Evolutionary conservation across 208 protist species (phyloP).

Genomic region (Acanthamoeba polyphaga): DNA sequence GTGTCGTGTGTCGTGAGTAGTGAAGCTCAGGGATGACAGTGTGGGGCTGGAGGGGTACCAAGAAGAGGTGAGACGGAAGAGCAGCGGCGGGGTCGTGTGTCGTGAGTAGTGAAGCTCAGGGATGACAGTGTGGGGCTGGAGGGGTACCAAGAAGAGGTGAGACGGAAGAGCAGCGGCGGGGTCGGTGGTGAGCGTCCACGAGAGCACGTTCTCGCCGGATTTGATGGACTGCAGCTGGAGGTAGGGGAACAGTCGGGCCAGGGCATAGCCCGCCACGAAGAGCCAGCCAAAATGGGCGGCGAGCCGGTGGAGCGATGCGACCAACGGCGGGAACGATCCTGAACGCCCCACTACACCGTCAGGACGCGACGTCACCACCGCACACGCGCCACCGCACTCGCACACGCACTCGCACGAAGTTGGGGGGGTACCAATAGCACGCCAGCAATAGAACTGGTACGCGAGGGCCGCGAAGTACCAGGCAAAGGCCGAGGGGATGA

Average conservation of each 20-base stretch:
- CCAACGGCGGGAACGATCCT: slow-evolving; percentile 7
- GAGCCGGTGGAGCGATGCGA: not conserved
- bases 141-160: slow-evolving; percentile 3
- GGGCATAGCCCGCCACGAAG: not conserved
- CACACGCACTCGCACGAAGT: too few relatives aligned
- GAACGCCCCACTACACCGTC: not conserved
- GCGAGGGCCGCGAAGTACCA: slow-evolving; percentile 47
- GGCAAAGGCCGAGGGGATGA: not conserved
- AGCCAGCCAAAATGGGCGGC: not conserved
- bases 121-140: not conserved
- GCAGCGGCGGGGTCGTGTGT: not conserved
- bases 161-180: not conserved
- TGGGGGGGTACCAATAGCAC: not conserved
- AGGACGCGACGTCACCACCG: not conserved
- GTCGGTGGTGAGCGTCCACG: not conserved
- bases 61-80: not conserved
- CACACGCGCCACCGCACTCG: too few relatives aligned
- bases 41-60: not conserved
- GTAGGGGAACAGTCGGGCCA: not conserved
- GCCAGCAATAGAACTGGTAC: slow-evolving; percentile 46
- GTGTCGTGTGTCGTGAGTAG: not conserved
- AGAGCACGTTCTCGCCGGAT: not conserved
- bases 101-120: not conserved
- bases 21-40: not conserved
- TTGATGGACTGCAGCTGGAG: not conserved